phyloP scores from a whole-genome alignment of 805 yeast species.

The Debaryomyces castellii region DNA sequence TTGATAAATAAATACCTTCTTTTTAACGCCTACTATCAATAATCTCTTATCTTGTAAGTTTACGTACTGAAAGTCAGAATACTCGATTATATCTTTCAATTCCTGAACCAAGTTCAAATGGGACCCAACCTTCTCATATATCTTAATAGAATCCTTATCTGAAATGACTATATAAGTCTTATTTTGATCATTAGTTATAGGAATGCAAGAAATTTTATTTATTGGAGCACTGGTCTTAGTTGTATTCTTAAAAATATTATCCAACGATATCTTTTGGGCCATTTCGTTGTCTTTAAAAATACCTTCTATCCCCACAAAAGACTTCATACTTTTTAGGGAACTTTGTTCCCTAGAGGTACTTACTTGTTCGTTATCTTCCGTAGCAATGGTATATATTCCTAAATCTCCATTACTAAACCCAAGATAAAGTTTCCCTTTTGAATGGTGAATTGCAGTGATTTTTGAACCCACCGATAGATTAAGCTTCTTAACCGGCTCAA shows the following conservation, averaged over 20 bases:
- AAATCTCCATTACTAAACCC: conserved; percentile 40
- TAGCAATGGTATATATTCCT: conserved; percentile 19
- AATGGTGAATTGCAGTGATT: conserved; percentile 23
- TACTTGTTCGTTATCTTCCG: conserved; percentile 11
- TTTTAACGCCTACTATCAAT: conserved; percentile 28
- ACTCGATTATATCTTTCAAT: conserved; percentile 24
- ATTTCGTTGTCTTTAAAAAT: conserved; percentile 19
- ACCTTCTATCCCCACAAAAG: conserved; percentile 23
- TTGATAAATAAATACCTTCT: conserved; percentile 26
- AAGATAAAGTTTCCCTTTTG: conserved; percentile 20
- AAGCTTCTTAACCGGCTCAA: conserved; percentile 36
- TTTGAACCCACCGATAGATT: conserved; percentile 21
- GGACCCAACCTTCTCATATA: conserved; percentile 30
- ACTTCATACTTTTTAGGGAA: conserved; percentile 9
- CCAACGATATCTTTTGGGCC: conserved; percentile 15
- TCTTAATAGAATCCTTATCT: conserved; percentile 19
- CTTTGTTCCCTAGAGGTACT: background rate
- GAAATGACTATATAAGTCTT: conserved; percentile 26
- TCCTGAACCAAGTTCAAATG: conserved; percentile 32
- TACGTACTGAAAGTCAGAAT: conserved; percentile 15
- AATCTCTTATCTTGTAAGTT: conserved; percentile 17
- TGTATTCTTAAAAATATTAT: conserved; percentile 19
- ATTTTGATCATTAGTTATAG: conserved; percentile 16
- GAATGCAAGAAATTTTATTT: conserved; percentile 13
- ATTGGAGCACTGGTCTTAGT: conserved; percentile 17